Conservation (phyloP, 192 early-diverging fungal genomes). For the Helicostylum pulchrum region DNA sequence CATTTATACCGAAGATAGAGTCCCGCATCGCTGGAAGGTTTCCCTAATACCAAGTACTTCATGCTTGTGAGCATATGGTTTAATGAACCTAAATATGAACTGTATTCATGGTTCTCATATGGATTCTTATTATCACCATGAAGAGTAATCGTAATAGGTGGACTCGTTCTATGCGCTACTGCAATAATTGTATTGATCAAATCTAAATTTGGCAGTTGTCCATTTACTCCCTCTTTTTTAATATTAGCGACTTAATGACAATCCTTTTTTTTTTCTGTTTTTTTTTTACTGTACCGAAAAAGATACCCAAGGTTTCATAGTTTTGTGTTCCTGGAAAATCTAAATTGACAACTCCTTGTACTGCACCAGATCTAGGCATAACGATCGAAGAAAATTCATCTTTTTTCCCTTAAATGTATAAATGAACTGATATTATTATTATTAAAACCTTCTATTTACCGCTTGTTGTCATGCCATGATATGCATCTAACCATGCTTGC, state of each 20-base stretch:
- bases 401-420: neutral
- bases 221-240: constrained; percentile 74
- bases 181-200: constrained; percentile 73
- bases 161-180: constrained; percentile 47
- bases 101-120: constrained; percentile 28
- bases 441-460: constrained; percentile 16
- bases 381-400: constrained; percentile 27
- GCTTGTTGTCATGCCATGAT: constrained; percentile 65
- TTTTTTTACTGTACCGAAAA: constrained; percentile 51
- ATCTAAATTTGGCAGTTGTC: constrained; percentile 91
- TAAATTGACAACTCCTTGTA: constrained; percentile 83
- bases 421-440: neutral
- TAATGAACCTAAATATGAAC: constrained; percentile 43
- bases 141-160: constrained; percentile 55
- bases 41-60: constrained; percentile 64
- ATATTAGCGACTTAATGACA: neutral
- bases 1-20: constrained; percentile 58
- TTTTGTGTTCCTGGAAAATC: constrained; percentile 73
- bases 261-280: neutral
- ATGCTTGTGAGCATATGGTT: constrained; percentile 53
- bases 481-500: constrained; percentile 84
- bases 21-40: constrained; percentile 66
- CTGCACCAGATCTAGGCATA: constrained; percentile 67
- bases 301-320: constrained; percentile 66
- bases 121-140: constrained; percentile 44